Base-by-base conservation (phyloP, 495 filamentous ascomycete genomes). In the Penicillium angulare region DNA sequence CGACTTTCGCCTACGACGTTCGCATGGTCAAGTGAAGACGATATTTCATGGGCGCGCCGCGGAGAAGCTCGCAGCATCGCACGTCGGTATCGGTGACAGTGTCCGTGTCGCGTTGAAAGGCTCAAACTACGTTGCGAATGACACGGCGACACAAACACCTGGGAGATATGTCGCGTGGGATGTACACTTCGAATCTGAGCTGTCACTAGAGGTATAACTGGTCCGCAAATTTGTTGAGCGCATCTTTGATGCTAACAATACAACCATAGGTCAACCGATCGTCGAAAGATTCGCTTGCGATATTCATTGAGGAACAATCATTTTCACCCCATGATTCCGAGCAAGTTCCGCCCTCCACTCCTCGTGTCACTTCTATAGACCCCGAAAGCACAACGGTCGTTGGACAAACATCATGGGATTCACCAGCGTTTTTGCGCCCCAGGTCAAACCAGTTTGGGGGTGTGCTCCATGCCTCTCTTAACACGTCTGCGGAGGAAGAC, bases 1-100 rank as follows among this genome's bases (percentile, higher is more conserved):
- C 20, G 92, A 98, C 60, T 88, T 93, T 58, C 86, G 89, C 33
- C 80, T 96, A 27, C 89, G 93, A 16, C 78, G 79, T 18, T 74
- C 72, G 24, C 86, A 81, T 52, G 93, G 93, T 15, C 90, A 96
- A 68, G 85, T 96, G n/a, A 82, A 89, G 10, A 77, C 91, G 27
- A 76, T 85, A 38, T 90, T 98, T 57, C 75, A 75, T n/a, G 90
- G 88, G 0, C 64, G 77, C 12, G 80, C 81, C 52, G 93, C 89
- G 16, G 81, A 84, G 59, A 78, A 75, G n/a, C 78, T 93, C 16
- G 82, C 83, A 8, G 76, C 77, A 36, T 76, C 73, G 15, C 79
- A 80, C 16, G 60, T 96, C 41, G 84, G 85, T 15, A 93, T 87
- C 53, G 85, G 89, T 2, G 92, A 96, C 67, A 79, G 80, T 42